phyloP scores from a whole-genome alignment of 371 early-diverging fungal species.

The Nematocida sp. region DNA sequence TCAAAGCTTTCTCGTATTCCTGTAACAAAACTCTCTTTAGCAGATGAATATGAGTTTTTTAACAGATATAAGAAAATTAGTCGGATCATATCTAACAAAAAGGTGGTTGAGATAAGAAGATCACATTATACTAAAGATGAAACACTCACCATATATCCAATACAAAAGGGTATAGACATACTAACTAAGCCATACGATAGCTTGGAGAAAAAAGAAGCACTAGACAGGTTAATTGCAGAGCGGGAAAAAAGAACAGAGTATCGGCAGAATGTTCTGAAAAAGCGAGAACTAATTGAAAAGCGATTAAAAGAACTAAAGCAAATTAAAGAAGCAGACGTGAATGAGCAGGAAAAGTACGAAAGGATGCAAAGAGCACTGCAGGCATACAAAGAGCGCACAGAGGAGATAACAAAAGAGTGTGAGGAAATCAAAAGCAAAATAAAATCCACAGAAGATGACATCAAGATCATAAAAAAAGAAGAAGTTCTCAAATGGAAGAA shows the following conservation, averaged over 20 bases:
- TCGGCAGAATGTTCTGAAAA: constrained; percentile 29
- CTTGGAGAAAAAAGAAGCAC: constrained; percentile 39
- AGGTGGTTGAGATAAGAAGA: constrained; percentile 68
- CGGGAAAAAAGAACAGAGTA: constrained; percentile 54
- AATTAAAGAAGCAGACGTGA: constrained; percentile 3
- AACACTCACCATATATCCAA: constrained; percentile 48
- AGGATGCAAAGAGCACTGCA: constrained; percentile 22
- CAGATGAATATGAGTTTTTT: constrained; percentile 66
- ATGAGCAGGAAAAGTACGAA: constrained; percentile 20
- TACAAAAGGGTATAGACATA: constrained; percentile 54
- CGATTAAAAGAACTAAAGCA: constrained; percentile 26
- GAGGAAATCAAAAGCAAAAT: constrained; percentile 18
- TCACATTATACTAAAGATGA: constrained; percentile 65
- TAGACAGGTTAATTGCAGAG: constrained; percentile 42
- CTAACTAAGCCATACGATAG: constrained; percentile 39
- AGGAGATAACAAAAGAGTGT: constrained; percentile 24
- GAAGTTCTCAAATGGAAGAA: constrained; percentile 38
- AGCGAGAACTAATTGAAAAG: constrained; percentile 26
- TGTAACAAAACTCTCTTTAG: constrained; percentile 50
- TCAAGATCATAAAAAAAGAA: constrained; percentile 37
- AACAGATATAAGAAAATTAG: constrained; percentile 50
- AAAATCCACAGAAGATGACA: constrained; percentile 14
- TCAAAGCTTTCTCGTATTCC: constrained; percentile 68
- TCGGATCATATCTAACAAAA: constrained; percentile 63
- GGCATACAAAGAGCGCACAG: constrained; percentile 17